These are phyloP conservation scores for Talaromyces marneffei DNA, from an alignment of 2,329 filamentous ascomycete species.

Conservation along the genomic window DNA sequence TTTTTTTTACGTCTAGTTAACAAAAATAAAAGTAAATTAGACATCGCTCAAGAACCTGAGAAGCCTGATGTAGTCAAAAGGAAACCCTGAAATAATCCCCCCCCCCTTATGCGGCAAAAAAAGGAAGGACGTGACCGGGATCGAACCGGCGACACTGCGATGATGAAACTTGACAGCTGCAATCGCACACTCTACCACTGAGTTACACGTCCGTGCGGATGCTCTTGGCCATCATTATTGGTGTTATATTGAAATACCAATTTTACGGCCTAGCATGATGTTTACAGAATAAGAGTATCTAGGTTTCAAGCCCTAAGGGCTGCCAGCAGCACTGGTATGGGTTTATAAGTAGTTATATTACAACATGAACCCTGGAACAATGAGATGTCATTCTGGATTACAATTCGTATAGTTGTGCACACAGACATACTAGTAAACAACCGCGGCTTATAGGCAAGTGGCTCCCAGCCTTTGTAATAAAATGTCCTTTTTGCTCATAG, in stretches of 20 bases:
- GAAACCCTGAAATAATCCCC: neutral
- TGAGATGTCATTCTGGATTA: neutral
- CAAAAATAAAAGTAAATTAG: neutral
- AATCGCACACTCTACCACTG: neutral
- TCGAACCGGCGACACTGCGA: neutral
- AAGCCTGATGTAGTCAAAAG: no score
- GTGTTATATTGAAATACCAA: neutral
- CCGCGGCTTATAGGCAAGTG: neutral
- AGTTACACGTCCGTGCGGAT: neutral
- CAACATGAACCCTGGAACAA: neutral
- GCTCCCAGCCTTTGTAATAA: neutral
- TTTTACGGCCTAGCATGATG: neutral
- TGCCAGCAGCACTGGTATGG: neutral
- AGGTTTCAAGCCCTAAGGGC: neutral
- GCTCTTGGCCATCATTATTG: neutral
- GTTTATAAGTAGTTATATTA: no score
- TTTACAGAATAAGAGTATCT: no score
- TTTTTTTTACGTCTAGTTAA: no score
- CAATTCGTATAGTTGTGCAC: neutral
- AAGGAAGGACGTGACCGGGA: neutral
- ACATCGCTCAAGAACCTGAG: no score
- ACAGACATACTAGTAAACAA: neutral
- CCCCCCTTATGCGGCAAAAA: neutral
- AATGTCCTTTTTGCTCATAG: neutral
- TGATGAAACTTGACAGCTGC: no score